Evolutionary conservation across 2,329 filamentous ascomycete species (phyloP).

Genomic region (Phyllosticta citriasiana): DNA sequence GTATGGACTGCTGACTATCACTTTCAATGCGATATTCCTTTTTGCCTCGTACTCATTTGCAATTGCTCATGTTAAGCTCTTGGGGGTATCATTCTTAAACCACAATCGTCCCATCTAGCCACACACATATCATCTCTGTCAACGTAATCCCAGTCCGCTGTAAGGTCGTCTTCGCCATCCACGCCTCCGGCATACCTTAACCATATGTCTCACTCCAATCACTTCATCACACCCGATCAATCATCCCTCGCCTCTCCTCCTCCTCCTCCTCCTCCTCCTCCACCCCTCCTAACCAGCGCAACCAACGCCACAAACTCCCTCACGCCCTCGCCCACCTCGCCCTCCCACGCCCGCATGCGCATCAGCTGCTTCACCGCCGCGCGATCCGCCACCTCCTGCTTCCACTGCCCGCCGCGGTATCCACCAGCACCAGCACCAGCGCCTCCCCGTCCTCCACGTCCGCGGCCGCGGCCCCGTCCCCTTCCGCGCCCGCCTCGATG

Average conservation of each 20-base stretch:
- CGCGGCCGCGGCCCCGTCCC: not conserved
- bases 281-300: not conserved
- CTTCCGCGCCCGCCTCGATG: not conserved
- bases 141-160: too few species aligned
- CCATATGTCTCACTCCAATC: not conserved
- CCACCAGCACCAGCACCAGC: not conserved
- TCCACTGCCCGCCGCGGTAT: constrained; percentile 2
- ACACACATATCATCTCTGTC: too few species aligned
- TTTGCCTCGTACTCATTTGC: not conserved
- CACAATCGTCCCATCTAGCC: too few species aligned
- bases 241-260: not conserved
- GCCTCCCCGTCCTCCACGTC: not conserved
- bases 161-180: too few species aligned
- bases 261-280: not conserved
- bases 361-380: not conserved
- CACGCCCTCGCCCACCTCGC: constrained; percentile 1
- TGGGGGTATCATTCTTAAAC: too few species aligned
- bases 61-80: too few species aligned
- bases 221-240: not conserved
- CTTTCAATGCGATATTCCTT: not conserved
- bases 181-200: not conserved
- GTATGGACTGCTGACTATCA: not conserved
- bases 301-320: constrained; percentile 7
- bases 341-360: not conserved
- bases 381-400: constrained; percentile 3